Base-by-base conservation (phyloP, 768 basidiomycete genomes). In the Kwoniella newhampshirensis region DNA sequence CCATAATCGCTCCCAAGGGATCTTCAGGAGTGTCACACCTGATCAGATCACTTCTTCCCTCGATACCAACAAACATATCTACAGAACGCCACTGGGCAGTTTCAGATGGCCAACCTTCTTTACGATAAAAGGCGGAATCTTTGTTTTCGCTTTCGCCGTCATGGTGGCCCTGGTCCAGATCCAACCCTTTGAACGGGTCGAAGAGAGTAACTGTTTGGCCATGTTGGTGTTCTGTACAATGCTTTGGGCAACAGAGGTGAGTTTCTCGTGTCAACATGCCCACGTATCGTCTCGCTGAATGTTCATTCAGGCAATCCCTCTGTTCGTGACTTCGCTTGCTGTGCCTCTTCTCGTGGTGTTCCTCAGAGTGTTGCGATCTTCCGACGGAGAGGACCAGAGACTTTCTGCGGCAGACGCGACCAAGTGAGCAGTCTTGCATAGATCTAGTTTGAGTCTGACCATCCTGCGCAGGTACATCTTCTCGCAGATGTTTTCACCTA, bases 201-300 rank as follows among this genome's bases (percentile, higher is more conserved):
- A 87, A 74, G 89, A 91, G 39, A 93, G 89, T 70, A 86, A 86
- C 48, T 97, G 93, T 68, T 85, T 96, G 62, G 93, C 91, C 0
- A 84, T 98, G 62, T 79, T 99, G 44, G 79, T 86, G 2, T 89
- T 98, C 64, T 89, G 89, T 63, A 96, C 93, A 5, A 81, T 97
- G 20, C 78, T 98, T 52, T 98, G 96, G 96, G 94, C 94, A 18
- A 87, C 91, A 4, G 96, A 99, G 85, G 91, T 89, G 64, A 53
- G 82, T 67, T 27, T n/a, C n/a, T n/a, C 3, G 42, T 9, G 42
- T 4, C 44, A 25, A 6, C 20, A 8, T 11, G 11, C 20, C 18
- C 18, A 26, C 6, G 35, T 20, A 15, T 8, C 40, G 26, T 18
- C 17, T 5, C 37, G n/a, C 3, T 49, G 11, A 11, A 15, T 49